Percentiles rank a stretch among this genome's conserved stretches.
Evolutionary conservation across 306 rosid genomes (phyloP).

Genomic region (Urtica urens): DNA sequence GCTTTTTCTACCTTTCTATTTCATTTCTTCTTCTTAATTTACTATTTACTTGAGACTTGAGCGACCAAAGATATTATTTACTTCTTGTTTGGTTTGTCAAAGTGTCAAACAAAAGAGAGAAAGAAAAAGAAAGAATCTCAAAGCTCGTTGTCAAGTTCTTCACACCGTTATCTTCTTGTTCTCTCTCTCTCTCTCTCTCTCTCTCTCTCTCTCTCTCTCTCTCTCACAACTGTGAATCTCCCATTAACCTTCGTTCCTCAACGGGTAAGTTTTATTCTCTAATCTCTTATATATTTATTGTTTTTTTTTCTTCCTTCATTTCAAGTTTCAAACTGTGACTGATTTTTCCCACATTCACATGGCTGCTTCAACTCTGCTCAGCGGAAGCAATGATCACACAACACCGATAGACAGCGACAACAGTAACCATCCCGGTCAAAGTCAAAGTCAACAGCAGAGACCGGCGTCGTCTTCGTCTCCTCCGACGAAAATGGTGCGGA

Average conservation of each 20-base stretch:
- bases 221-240: background rate
- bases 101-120: conserved; percentile 16
- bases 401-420: conserved; percentile 5
- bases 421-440: too few relatives aligned
- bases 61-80: background rate
- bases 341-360: conserved; percentile 11
- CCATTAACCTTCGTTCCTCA: background rate
- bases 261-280: too few relatives aligned
- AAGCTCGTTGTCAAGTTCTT: conserved; percentile 60
- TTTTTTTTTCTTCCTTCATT: too few relatives aligned
- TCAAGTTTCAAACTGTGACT: too few relatives aligned
- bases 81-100: conserved; percentile 19
- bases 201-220: background rate
- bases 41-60: too few relatives aligned
- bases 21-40: too few relatives aligned
- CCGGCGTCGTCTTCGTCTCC: background rate
- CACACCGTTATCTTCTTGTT: conserved; percentile 74
- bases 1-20: too few relatives aligned
- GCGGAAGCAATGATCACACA: conserved; percentile 18
- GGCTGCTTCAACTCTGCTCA: conserved; percentile 16
- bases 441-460: conserved; percentile 3
- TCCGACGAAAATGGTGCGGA: conserved; percentile 42
- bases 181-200: background rate
- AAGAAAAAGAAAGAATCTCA: conserved; percentile 38
- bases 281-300: too few relatives aligned